Conservation (phyloP, 2,329 filamentous ascomycete genomes). For the Cladosporium sp. region DNA sequence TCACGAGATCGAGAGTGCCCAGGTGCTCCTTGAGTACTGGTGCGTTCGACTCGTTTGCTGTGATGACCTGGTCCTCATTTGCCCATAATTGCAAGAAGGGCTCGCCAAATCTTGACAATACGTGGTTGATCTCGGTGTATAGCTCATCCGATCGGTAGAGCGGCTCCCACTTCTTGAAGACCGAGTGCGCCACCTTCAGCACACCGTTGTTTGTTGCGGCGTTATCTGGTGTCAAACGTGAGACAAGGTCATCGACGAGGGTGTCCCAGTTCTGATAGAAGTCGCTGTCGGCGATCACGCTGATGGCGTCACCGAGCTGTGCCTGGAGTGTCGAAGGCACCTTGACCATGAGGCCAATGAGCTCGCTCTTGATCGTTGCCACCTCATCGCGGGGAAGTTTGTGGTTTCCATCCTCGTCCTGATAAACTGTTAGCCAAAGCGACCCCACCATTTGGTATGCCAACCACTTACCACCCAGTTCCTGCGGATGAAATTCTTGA, state of each 20-base stretch:
- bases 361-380: slow-evolving; percentile 83
- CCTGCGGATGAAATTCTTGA: slow-evolving; percentile 96
- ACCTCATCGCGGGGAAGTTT: slow-evolving; percentile 82
- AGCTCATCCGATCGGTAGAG: slow-evolving; percentile 89
- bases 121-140: slow-evolving; percentile 94
- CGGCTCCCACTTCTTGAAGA: slow-evolving; percentile 93
- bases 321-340: slow-evolving; percentile 83
- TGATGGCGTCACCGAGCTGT: slow-evolving; percentile 94
- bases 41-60: slow-evolving; percentile 71
- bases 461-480: slow-evolving; percentile 73
- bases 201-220: slow-evolving; percentile 87
- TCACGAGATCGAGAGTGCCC: slow-evolving; percentile 77
- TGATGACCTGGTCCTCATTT: slow-evolving; percentile 66
- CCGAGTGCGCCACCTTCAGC: slow-evolving; percentile 94
- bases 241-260: slow-evolving; percentile 88
- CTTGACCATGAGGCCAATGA: slow-evolving; percentile 94
- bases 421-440: slow-evolving; percentile 16
- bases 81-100: slow-evolving; percentile 79
- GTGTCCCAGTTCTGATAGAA: slow-evolving; percentile 97
- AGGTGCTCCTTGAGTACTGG: slow-evolving; percentile 72
- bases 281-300: slow-evolving; percentile 94
- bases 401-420: slow-evolving; percentile 91
- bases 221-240: slow-evolving; percentile 76
- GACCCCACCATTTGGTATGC: background rate
- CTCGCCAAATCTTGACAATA: slow-evolving; percentile 75